Base-by-base conservation (phyloP, 768 basidiomycete species). In the Agrocybe praecox region DNA sequence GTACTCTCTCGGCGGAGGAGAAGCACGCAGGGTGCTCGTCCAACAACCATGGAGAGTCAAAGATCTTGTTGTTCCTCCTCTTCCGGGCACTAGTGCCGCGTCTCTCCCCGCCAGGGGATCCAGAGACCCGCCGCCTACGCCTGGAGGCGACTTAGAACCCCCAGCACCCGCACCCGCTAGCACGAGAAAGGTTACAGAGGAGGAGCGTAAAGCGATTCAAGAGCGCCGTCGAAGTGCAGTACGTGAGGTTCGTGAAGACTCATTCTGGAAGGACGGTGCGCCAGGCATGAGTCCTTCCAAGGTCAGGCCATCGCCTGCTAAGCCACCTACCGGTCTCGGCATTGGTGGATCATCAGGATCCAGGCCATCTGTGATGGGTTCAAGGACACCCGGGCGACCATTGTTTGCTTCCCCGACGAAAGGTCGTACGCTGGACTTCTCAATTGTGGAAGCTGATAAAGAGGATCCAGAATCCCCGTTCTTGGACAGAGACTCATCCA, bases 171-270 rank as follows among this genome's bases (percentile, higher is more conserved):
- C 11, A 18, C 24, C 24, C 52, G 36, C 12, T 67, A 59, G 0
- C 45, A 62, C 11, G 57, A 40, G 36, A 12, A 40, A 14, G 36
- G 36, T 82, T 6, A 74, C 69, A 12, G 80, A 80, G 21, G 81
- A 80, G 53, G 83, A 85, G 61, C 69, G 77, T 24, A 78, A 76
- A 78, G 86, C 84, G 0, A 88, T 89, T 42, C 79, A 81, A 60
- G 86, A 87, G 52, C 79, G 88, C 9, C 72, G 87, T 22, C 76
- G 80, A 10, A 87, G 85, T 52, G 87, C 87, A 0, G 65, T 87
- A 36, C 74, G 70, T 2, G 69, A 75, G 24, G 47, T 65, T 15
- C 56, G 40, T 71, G 76, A 59, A 66, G 83, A 56, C 72, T 80
- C 67, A 52, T 83, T 82, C 65, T 85, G 82, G 67, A 75, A 70